These are phyloP conservation scores for Grosmannia serpens DNA, from an alignment of 2,329 filamentous ascomycete species.

Conservation along the genomic window DNA sequence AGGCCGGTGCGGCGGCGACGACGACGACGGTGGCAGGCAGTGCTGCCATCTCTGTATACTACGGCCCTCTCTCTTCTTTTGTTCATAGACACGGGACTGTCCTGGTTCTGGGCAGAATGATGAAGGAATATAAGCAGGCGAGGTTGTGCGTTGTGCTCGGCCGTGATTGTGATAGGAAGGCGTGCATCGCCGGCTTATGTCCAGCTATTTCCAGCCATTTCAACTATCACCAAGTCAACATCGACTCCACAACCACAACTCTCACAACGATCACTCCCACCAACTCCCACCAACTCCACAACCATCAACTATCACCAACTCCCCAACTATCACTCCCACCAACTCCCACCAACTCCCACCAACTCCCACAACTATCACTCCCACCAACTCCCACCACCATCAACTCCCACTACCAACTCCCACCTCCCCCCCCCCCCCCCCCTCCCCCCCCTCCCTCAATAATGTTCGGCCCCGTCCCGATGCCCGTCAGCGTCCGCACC, in stretches of 20 bases:
- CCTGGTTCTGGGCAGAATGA: neutral
- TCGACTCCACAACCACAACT: too few relatives aligned
- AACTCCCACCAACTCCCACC: neutral
- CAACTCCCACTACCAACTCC: too few relatives aligned
- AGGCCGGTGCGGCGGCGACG: too few relatives aligned
- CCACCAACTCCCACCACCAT: neutral
- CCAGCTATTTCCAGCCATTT: too few relatives aligned
- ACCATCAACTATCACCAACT: neutral
- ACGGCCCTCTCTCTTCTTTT: neutral
- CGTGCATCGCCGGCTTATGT: too few relatives aligned
- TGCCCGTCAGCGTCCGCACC: slow-evolving; percentile 47
- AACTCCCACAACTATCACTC: too few relatives aligned
- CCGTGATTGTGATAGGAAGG: too few relatives aligned
- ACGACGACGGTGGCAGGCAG: neutral
- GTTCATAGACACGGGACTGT: neutral
- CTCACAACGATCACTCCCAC: neutral
- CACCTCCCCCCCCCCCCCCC: neutral
- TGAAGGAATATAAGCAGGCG: too few relatives aligned
- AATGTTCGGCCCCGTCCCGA: slow-evolving; percentile 49
- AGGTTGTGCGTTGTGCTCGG: too few relatives aligned
- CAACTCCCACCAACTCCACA: neutral
- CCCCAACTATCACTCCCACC: neutral
- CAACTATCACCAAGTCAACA: too few relatives aligned
- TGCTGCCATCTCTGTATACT: neutral
- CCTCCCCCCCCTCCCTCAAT: slow-evolving; percentile 15